A percentile compares a stretch with the other conserved stretches of the same genome.
These are phyloP conservation scores for Phytopythium ostracodes DNA, from an alignment of 352 stramenopile species.

Conservation along the genomic window DNA sequence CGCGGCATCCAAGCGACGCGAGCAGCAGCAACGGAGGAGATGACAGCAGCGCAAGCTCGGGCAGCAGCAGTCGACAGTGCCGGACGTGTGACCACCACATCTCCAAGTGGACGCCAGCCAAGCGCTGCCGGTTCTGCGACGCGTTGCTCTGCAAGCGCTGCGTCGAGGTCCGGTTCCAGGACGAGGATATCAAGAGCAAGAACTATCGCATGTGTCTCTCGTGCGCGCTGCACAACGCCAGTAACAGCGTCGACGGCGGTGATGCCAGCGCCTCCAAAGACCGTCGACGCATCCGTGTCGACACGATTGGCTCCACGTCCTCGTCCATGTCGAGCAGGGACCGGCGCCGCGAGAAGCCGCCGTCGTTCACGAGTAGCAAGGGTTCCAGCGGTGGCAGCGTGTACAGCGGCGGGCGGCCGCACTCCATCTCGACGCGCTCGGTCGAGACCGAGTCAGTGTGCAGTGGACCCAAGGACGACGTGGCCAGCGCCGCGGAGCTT, in stretches of 20 bases:
- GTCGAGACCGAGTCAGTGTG: conserved; percentile 30
- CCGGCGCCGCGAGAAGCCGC: conserved; percentile 1
- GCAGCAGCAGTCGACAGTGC: conserved; percentile 23
- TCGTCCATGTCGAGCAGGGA: neutral
- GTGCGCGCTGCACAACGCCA: conserved; percentile 22
- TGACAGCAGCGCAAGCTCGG: neutral
- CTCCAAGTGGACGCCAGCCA: conserved; percentile 61
- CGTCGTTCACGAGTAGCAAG: conserved; percentile 4
- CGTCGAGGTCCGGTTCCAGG: conserved; percentile 45
- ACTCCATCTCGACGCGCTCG: conserved; percentile 25
- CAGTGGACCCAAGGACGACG: conserved; percentile 19
- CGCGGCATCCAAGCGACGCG: neutral
- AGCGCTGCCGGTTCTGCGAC: conserved; percentile 58
- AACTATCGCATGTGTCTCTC: conserved; percentile 58
- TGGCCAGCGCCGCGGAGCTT: neutral
- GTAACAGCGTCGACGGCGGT: neutral
- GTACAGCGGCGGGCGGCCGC: conserved; percentile 16
- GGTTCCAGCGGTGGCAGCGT: conserved; percentile 12
- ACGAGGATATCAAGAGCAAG: conserved; percentile 27
- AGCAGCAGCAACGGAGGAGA: conserved; percentile 3
- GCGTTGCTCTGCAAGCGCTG: conserved; percentile 63
- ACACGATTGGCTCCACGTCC: neutral
- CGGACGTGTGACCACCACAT: conserved; percentile 49
- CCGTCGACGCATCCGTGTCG: neutral
- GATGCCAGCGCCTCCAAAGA: neutral